Evolutionary conservation across 1,139 yeast genomes (phyloP).

Genomic region (Yamadazyma triangularis): DNA sequence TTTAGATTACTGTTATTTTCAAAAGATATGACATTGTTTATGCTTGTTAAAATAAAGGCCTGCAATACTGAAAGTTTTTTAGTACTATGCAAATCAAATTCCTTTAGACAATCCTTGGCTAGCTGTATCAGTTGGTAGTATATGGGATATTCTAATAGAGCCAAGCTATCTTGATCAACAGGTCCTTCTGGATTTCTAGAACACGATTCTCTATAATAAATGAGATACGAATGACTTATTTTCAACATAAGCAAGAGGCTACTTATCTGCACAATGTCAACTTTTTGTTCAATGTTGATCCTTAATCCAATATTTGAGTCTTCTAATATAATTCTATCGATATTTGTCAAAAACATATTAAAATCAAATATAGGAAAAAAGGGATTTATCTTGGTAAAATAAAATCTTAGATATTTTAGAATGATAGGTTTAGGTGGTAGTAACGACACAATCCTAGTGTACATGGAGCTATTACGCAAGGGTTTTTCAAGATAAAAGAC

Average conservation of each 20-base stretch:
- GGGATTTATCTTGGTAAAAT: slow-evolving; percentile 39
- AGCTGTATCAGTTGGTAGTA: slow-evolving; percentile 24
- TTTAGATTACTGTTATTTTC: slow-evolving; percentile 35
- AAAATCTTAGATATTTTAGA: slow-evolving; percentile 15
- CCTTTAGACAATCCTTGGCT: slow-evolving; percentile 31
- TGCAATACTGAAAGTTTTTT: slow-evolving; percentile 47
- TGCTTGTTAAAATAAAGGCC: slow-evolving; percentile 29
- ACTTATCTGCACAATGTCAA: slow-evolving; percentile 25
- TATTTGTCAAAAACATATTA: slow-evolving; percentile 14
- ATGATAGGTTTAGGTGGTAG: slow-evolving; percentile 11
- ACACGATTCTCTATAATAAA: slow-evolving; percentile 7
- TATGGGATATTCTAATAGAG: slow-evolving; percentile 21
- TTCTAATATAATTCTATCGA: slow-evolving; percentile 7
- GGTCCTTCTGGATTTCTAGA: slow-evolving; percentile 5
- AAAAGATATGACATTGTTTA: slow-evolving; percentile 24
- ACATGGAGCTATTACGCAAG: slow-evolving; percentile 3
- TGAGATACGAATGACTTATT: slow-evolving; percentile 21
- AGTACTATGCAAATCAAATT: slow-evolving; percentile 31
- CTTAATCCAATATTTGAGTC: slow-evolving; percentile 14
- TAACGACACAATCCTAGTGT: slow-evolving; percentile 2
- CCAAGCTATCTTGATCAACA: neutral
- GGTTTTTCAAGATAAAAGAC: slow-evolving; percentile 5
- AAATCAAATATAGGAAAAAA: slow-evolving; percentile 48
- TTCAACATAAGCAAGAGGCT: slow-evolving; percentile 22
- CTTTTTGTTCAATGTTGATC: slow-evolving; percentile 18